A percentile compares a stretch with the other conserved stretches of the same genome.
phyloP scores from a whole-genome alignment of 1,284 basidiomycete species.

The Ceratobasidium sp. region DNA sequence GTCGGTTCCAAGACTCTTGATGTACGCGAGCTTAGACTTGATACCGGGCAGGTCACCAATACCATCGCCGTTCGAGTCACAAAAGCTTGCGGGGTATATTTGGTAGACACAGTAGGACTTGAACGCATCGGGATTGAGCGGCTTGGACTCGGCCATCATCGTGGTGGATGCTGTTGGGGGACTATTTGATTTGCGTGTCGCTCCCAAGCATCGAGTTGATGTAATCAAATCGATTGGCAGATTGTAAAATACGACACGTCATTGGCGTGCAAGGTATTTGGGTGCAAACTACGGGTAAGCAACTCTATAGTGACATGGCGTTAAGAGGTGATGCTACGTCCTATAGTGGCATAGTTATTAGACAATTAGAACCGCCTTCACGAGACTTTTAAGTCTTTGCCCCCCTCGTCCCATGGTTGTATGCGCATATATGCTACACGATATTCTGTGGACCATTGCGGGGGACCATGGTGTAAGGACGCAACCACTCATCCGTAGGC shows the following conservation, averaged over 20 bases:
- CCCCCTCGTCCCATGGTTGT: no score
- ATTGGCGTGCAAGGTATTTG: neutral
- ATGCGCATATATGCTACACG: no score
- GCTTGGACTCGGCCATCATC: neutral
- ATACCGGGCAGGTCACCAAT: conserved; percentile 81
- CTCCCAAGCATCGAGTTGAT: neutral
- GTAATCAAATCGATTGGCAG: neutral
- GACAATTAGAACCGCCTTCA: no score
- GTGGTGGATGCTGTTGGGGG: neutral
- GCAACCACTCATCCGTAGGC: no score
- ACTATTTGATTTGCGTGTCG: neutral
- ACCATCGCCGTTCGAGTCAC: conserved; percentile 78
- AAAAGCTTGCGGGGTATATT: conserved; percentile 81
- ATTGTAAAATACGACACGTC: neutral
- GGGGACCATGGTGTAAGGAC: no score
- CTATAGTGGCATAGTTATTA: no score
- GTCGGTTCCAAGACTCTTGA: conserved; percentile 75
- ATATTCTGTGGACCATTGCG: no score
- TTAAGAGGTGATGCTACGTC: no score
- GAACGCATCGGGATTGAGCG: conserved; percentile 27
- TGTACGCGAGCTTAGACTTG: conserved; percentile 71
- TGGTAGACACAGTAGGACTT: conserved; percentile 64
- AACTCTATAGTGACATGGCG: no score
- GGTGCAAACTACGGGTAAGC: no score
- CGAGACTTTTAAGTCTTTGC: no score